phyloP scores from a whole-genome alignment of 352 stramenopile genomes.

The Saprolegnia diclina region DNA sequence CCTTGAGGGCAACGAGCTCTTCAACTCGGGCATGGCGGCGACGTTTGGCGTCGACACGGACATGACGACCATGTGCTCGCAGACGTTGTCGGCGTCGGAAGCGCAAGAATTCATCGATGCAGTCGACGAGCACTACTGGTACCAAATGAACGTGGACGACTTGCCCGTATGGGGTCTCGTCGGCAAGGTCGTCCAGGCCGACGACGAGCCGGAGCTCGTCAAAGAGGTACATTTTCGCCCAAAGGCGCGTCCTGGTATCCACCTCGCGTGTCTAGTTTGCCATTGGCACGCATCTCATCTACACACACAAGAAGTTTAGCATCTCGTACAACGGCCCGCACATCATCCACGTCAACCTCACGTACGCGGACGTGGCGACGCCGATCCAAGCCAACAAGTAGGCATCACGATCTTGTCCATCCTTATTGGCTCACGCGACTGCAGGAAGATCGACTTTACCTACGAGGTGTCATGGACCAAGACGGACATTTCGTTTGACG shows the following conservation, averaged over 20 bases:
- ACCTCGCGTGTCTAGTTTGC: conserved; percentile 36
- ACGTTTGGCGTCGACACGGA: conserved; percentile 67
- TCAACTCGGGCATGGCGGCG: conserved; percentile 87
- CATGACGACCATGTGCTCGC: conserved; percentile 62
- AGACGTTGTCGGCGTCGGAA: conserved; percentile 64
- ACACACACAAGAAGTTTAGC: conserved; percentile 95
- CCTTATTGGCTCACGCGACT: not conserved
- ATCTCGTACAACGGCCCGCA: conserved; percentile 96
- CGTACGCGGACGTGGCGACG: conserved; percentile 86
- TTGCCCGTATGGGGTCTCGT: conserved; percentile 98
- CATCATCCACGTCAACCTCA: conserved; percentile 98
- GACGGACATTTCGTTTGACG: conserved; percentile 91
- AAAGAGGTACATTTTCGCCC: conserved; percentile 42
- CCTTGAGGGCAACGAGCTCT: conserved; percentile 92
- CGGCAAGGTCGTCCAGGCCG: conserved; percentile 91
- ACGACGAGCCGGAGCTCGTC: conserved; percentile 75
- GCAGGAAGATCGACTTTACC: conserved; percentile 87
- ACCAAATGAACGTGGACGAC: conserved; percentile 99
- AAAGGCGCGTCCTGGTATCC: not conserved
- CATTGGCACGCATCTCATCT: conserved; percentile 85
- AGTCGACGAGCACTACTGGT: conserved; percentile 97
- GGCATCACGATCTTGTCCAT: not conserved
- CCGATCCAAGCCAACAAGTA: conserved; percentile 81
- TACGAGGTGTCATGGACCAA: conserved; percentile 91
- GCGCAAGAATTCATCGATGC: conserved; percentile 73